Evolutionary conservation across 2,329 filamentous ascomycete species (phyloP), one percentile per base, ranked within the genome.

Genomic region (Helminthosporium solani): DNA sequence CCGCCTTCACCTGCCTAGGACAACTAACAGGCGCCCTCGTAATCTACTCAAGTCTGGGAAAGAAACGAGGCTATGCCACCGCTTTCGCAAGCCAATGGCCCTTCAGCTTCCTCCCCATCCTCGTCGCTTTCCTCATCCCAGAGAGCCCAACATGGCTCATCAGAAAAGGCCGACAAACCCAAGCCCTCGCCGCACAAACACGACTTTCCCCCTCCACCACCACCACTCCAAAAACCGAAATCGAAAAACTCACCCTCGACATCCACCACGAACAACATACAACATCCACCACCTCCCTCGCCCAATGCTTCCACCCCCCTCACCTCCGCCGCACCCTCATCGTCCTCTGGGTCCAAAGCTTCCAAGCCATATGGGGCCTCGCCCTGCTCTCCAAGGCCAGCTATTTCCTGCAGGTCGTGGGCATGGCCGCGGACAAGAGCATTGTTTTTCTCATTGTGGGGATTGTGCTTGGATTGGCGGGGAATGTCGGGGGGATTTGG

Each of bases 101-200:
- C 0, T 75, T 73, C 49, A 72, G 73, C 0, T 62, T 68, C 5
- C 49, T 76, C 1, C 71, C 76, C 0, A 59, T 79, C 12, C 3
- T 73, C 15, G 57, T 77, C 14, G 67, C 76, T 0, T 54, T 75
- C 25, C 33, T 76, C 35, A 69, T 81, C 27, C 78, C 78, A 0
- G 78, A 82, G 50, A 77, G 73, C 11, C 79, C 79, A 0, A 68
- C 75, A 0, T 80, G 73, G 48, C 65, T 78, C 1, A 60, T 81
- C 1, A 71, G 75, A 3, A 74, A 71, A 42, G 66, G 64, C 3
- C 59, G 61, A 5, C 58, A 72, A 9, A 63, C 64, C 1, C 58
- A 75, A 37, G 74, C 76, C 1, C 60, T 76, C 47, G 63, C 66
- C 46, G 72, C 77, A 12, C 76, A 81, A 57, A 70, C 69, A 40